Evolutionary conservation across 352 stramenopile genomes (phyloP), one percentile per base, ranked within the genome.

Genomic region (Globisporangium iwayamae): DNA sequence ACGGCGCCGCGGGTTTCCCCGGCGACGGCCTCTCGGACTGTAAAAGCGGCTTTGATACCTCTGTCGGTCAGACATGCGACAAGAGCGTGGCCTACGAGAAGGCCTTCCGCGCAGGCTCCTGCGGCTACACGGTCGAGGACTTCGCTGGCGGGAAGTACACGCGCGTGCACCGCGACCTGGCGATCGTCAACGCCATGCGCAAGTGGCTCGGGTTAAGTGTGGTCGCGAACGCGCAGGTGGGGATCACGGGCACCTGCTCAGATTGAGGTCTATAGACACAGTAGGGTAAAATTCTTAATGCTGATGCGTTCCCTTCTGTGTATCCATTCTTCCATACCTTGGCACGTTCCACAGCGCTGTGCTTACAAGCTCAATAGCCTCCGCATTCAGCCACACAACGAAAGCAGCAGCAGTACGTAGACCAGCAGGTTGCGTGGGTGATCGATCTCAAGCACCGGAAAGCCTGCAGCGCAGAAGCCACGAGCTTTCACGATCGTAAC

Each of bases 181-280:
- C 68, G 9, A 87, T 91, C 36, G 77, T 91, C 36, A 88, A 87
- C 45, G 70, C 78, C 11, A 90, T 91, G 82, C 69, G 77, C 20
- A 63, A 51, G 16, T 89, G 76, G 76, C 36, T 88, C 11, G 71
- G 72, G 1, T 66, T 85, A 3, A 59, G 57, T 14, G 39, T 65
- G 2, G 70, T 78, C 20, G 63, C 68, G n/a, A 47, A 60, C n/a
- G 65, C 59, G 2, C 60, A 78, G 38, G 20, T 87, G 1, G 74
- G 72, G 4, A 80, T 85, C 60, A 73, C 61, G 2, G 69, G 69
- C 13, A 71, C 46, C 30, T 77, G 73, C 45, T 81, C 70, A 71
- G 39, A n/a, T n/a, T 25, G 16, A 20, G 16, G 1, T 20, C 14
- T 47, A 20, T 41, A 2, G 36, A 41, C 36, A 41, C 36, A 41